phyloP scores from a whole-genome alignment of 306 rosid genomes.

The Pyrus bretschneideri region DNA sequence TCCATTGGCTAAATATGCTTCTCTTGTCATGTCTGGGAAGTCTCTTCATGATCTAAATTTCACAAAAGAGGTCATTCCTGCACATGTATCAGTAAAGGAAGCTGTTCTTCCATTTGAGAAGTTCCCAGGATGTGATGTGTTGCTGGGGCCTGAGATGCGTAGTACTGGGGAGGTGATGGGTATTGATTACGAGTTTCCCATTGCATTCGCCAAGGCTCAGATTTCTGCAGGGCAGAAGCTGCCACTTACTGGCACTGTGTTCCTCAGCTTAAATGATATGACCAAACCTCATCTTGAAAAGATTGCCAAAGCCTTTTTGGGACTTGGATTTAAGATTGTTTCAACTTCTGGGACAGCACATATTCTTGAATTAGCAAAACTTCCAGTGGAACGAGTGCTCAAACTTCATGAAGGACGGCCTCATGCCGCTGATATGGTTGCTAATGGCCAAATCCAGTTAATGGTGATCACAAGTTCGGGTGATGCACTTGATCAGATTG shows the following conservation, averaged over 20 bases:
- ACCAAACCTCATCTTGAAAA: slow-evolving; percentile 80
- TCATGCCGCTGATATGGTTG: slow-evolving; percentile 89
- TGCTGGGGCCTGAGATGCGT: slow-evolving; percentile 97
- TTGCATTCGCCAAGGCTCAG: slow-evolving; percentile 97
- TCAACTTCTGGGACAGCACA: slow-evolving; percentile 90
- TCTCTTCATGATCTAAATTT: slow-evolving; percentile 68
- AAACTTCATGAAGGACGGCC: slow-evolving; percentile 96
- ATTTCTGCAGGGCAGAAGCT: slow-evolving; percentile 85
- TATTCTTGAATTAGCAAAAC: slow-evolving; percentile 47
- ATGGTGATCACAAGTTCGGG: slow-evolving; percentile 97
- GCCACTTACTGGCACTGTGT: slow-evolving; percentile 80
- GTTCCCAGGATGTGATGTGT: slow-evolving; percentile 85
- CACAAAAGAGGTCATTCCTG: slow-evolving; percentile 81
- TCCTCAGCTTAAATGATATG: slow-evolving; percentile 82
- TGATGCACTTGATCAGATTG: slow-evolving; percentile 82
- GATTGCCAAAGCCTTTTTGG: slow-evolving; percentile 65
- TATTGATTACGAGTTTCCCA: slow-evolving; percentile 59
- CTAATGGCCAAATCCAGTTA: slow-evolving; percentile 89
- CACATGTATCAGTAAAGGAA: slow-evolving; percentile 84
- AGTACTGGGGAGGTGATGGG: slow-evolving; percentile 99
- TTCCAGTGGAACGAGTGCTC: slow-evolving; percentile 70
- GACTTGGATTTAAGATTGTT: slow-evolving; percentile 60
- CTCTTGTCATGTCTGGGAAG: slow-evolving; percentile 96
- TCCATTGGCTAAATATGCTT: slow-evolving; percentile 94
- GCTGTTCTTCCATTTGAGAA: slow-evolving; percentile 96